A percentile compares a stretch with the other conserved stretches of the same genome.
Conservation (phyloP, 2,329 filamentous ascomycete genomes). For the Botrytis cinerea region DNA sequence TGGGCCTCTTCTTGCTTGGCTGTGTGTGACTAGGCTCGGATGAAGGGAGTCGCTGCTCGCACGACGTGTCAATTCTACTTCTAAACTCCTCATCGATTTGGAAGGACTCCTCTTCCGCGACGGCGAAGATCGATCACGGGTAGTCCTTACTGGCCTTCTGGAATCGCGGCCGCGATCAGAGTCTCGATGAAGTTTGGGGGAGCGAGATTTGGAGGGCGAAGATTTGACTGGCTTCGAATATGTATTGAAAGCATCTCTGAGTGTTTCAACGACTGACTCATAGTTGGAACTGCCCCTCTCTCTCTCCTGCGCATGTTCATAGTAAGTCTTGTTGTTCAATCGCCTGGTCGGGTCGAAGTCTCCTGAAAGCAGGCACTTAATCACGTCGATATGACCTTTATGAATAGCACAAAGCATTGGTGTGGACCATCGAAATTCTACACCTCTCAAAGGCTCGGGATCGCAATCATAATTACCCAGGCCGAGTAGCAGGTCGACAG, state of each 20-base stretch:
- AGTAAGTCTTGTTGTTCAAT: conserved; percentile 78
- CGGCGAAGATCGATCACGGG: conserved; percentile 34
- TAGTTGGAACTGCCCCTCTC: conserved; percentile 83
- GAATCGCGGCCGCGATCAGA: conserved; percentile 35
- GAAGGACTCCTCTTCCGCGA: conserved; percentile 36
- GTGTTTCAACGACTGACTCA: conserved; percentile 80
- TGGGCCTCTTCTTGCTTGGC: conserved; percentile 46
- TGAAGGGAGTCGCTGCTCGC: conserved; percentile 29
- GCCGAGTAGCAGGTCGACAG: conserved; percentile 47
- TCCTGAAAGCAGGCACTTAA: conserved; percentile 77
- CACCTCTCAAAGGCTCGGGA: conserved; percentile 61
- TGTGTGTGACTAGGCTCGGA: conserved; percentile 31
- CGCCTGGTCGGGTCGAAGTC: conserved; percentile 80
- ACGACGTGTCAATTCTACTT: conserved; percentile 29
- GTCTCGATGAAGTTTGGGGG: conserved; percentile 49
- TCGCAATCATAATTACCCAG: conserved; percentile 62
- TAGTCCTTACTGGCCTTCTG: conserved; percentile 30
- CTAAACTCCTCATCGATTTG: conserved; percentile 34
- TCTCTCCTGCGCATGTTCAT: conserved; percentile 70
- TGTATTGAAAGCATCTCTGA: conserved; percentile 74
- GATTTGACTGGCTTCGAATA: conserved; percentile 55
- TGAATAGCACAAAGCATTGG: conserved; percentile 95
- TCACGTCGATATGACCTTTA: conserved; percentile 80
- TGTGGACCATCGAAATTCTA: conserved; percentile 72
- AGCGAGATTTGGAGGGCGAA: conserved; percentile 51